Evolutionary conservation across 2,329 filamentous ascomycete species (phyloP), one percentile per base, ranked within the genome.

Genomic region (Trichophyton mentagrophytes): DNA sequence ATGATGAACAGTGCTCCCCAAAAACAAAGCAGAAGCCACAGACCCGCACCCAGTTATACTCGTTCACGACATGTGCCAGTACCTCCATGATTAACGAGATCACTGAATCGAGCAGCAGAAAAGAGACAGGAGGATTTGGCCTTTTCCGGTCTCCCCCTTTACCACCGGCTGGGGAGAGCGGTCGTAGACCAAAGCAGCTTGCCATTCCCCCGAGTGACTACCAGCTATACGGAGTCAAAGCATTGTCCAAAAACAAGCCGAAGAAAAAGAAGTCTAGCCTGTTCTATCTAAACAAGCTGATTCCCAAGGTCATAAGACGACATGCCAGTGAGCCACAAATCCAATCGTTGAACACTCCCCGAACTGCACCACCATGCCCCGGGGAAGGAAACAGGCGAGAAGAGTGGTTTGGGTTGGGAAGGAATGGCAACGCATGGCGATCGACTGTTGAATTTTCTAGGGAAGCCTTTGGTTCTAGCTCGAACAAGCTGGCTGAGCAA

Each of bases 151-250:
- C 57, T 0, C 57, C 60, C 13, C 27, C 40, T 27, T n/a, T 57
- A 42, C 20, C 49, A 27, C 36, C 57, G 57, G 11, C 58, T 20
- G 20, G 11, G 2, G 13, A 40, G 33, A 42, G n/a, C 9, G 17
- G 25, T 2, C 60, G 30, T 33, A 15, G 55, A 8, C 20, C 13
- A 53, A 64, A 62, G 44, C 67, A 68, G 40, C 55, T 66, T 15
- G 68, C 68, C 3, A 67, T 69, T 7, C 69, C 66, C 20, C 62
- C 66, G n/a, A 69, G 65, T 3, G 64, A 66, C 15, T 71, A 70
- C 55, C 68, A 71, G 58, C 65, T 68, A 40, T 69, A 68, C 57
- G 68, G 67, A 22, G 61, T 64, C 20, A 63, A 67, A 40, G 62
- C 65, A 5, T 68, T 65, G 63, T n/a, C 53, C 9, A 61, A 60